Evolutionary conservation across 805 yeast species (phyloP), one percentile per base, ranked within the genome.

Genomic region (Torulaspora maleeae): DNA sequence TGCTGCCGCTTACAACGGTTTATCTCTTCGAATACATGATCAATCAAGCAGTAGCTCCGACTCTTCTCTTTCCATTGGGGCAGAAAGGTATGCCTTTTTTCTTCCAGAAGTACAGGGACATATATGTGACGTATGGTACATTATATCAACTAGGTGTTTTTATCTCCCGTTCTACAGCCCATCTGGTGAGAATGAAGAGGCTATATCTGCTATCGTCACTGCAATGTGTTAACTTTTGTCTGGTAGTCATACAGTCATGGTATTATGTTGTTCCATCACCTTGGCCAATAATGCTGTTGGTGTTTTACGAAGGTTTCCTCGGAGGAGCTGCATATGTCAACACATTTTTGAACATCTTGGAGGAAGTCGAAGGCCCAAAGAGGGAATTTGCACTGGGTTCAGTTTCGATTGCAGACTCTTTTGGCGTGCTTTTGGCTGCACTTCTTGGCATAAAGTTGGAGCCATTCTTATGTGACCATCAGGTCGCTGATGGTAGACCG

Each of bases 291-390:
- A 72, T 87, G 70, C 7, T 74, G 0, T 62, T 90, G 25, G 75
- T 88, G 5, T 77, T 91, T 48, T 91, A 86, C 64, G 98, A 91
- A 61, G 93, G 98, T 0, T 72, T 93, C 16, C 71, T 91, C 9
- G 99, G 98, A 1, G 98, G 99, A 0, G 77, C 85, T 2, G 79
- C 91, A 13, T 91, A 91, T 61, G 93, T 88, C 43, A 90, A 91
- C 60, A 90, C 97, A 0, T 91, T 86, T 58, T 71, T 84, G 72
- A 71, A 78, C 12, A 90, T 90, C 1, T 75, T 83, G 29, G 95
- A 87, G 48, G 68, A 76, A 0, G 68, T 75, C 1, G 61, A 72
- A 0, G 47, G 72, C 42, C 49, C 69, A 11, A 76, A 83, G 56
- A 70, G 91, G 49, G 90, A 86, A 67, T 83, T 88, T 64, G 79